Evolutionary conservation across 805 yeast species (phyloP).

Genomic region (Kodamaea restingae): DNA sequence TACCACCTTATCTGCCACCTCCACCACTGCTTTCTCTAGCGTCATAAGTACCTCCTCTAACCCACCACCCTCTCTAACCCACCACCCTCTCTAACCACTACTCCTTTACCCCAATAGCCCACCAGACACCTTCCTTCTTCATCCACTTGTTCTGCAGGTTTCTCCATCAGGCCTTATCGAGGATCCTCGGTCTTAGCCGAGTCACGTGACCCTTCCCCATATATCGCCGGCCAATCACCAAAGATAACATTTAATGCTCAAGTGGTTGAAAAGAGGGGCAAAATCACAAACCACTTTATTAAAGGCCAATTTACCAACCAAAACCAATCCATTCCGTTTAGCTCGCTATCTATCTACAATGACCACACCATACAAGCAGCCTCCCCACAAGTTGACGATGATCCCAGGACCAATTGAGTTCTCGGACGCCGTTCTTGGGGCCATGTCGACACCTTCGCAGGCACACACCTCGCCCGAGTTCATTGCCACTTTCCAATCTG

Average conservation of each 20-base stretch:
- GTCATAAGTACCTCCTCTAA: no score
- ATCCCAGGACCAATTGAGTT: slow-evolving; percentile 89
- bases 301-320: no score
- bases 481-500: slow-evolving; percentile 64
- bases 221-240: neutral
- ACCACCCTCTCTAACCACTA: no score
- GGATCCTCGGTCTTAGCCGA: neutral
- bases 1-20: no score
- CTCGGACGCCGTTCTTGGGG: slow-evolving; percentile 70
- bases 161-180: no score
- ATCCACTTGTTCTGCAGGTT: no score
- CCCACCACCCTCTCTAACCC: no score
- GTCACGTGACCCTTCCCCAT: neutral
- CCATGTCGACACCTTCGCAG: slow-evolving; percentile 78
- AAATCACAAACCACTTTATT: neutral
- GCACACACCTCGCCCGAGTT: slow-evolving; percentile 91
- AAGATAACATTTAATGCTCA: neutral
- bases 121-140: no score
- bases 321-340: neutral
- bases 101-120: no score
- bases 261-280: neutral
- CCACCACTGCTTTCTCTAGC: no score
- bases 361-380: slow-evolving; percentile 38
- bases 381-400: slow-evolving; percentile 47
- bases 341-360: slow-evolving; percentile 13